Conservation (phyloP, 2,329 filamentous ascomycete species). For the Bipolaris zeicola region DNA sequence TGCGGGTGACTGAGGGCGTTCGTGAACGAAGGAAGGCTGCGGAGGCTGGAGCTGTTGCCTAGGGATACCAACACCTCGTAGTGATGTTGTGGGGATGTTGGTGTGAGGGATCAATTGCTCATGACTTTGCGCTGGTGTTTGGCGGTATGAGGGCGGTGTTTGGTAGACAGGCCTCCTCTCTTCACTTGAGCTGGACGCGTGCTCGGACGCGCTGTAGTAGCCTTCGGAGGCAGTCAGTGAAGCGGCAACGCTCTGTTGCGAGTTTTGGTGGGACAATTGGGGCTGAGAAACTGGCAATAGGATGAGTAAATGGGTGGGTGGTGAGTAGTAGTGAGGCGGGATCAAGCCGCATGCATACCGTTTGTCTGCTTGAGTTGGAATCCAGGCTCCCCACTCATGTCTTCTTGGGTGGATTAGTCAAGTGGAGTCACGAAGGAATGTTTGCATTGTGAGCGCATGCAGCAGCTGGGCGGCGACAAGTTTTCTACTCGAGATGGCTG, state of each 20-base stretch:
- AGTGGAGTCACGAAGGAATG: constrained; percentile 36
- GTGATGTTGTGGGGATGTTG: constrained; percentile 39
- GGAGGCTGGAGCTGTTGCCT: constrained; percentile 32
- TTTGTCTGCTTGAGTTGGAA: constrained; percentile 51
- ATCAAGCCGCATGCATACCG: constrained; percentile 41
- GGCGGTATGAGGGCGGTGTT: constrained; percentile 44
- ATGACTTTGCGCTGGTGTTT: constrained; percentile 45
- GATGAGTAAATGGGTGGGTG: constrained; percentile 20
- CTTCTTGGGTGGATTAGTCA: constrained; percentile 35
- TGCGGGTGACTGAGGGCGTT: constrained; percentile 30
- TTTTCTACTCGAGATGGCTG: constrained; percentile 39
- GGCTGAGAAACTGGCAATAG: constrained; percentile 46
- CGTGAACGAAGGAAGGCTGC: constrained; percentile 18
- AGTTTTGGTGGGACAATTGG: constrained; percentile 48
- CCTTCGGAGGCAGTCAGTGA: constrained; percentile 57
- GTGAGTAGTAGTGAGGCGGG: not conserved
- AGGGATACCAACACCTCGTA: constrained; percentile 41
- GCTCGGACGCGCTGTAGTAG: constrained; percentile 56
- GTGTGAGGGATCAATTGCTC: constrained; percentile 40
- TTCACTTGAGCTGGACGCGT: constrained; percentile 46
- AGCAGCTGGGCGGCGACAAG: constrained; percentile 21
- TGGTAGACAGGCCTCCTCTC: constrained; percentile 38
- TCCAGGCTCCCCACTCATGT: constrained; percentile 46
- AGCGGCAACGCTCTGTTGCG: constrained; percentile 55
- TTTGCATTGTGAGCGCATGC: constrained; percentile 29